Evolutionary conservation across 192 early-diverging fungal species (phyloP).

Genomic region (Coemansia biformis): DNA sequence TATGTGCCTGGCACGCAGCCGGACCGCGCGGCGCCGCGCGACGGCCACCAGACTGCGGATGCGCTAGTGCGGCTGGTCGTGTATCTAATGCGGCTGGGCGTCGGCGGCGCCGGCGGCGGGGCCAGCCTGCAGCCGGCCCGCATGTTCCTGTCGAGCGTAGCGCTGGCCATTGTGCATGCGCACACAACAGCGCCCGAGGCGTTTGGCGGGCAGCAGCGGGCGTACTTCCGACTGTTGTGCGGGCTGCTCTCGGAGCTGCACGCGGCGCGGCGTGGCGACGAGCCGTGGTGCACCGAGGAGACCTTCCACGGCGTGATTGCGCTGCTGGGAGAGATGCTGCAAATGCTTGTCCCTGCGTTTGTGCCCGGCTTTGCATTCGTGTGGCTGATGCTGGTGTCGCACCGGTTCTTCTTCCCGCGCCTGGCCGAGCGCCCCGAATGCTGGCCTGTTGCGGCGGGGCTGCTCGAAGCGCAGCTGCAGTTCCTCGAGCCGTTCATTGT

Average conservation of each 20-base stretch:
- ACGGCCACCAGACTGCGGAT: slow-evolving; percentile 78
- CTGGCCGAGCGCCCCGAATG: slow-evolving; percentile 68
- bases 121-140: slow-evolving; percentile 62
- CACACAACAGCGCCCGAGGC: slow-evolving; percentile 73
- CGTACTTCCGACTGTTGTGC: slow-evolving; percentile 85
- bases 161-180: slow-evolving; percentile 74
- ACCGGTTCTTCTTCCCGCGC: slow-evolving; percentile 88
- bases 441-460: slow-evolving; percentile 81
- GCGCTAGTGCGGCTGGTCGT: slow-evolving; percentile 88
- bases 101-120: slow-evolving; percentile 47
- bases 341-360: slow-evolving; percentile 74
- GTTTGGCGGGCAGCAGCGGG: slow-evolving; percentile 74
- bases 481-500: slow-evolving; percentile 84
- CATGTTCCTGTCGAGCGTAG: slow-evolving; percentile 81
- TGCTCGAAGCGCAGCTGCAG: slow-evolving; percentile 77
- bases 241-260: slow-evolving; percentile 74
- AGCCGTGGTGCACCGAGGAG: slow-evolving; percentile 30
- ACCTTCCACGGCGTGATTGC: slow-evolving; percentile 5
- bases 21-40: slow-evolving; percentile 8
- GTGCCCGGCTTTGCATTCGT: slow-evolving; percentile 92
- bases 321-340: slow-evolving; percentile 58
- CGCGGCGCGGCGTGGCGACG: slow-evolving; percentile 16
- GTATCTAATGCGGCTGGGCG: slow-evolving; percentile 62
- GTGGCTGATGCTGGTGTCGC: slow-evolving; percentile 91
- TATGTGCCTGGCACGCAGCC: slow-evolving; percentile 53